Base-by-base conservation (phyloP, 306 rosid genomes). In the Cicer yamashitae region DNA sequence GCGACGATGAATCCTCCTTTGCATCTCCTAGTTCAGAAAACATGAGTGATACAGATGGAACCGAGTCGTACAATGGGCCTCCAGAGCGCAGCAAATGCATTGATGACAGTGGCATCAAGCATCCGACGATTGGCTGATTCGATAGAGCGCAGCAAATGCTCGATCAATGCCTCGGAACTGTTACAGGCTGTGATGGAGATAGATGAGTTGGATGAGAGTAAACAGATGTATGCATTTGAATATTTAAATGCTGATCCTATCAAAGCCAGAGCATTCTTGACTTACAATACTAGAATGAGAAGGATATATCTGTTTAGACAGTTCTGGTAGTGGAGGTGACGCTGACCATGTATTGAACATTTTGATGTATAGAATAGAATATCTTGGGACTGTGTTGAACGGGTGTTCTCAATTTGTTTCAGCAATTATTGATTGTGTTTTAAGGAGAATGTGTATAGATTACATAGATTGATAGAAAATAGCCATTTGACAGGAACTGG, bases 291-390 rank as follows among this genome's bases (percentile, higher is more conserved):
- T 41, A 85, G 86, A 17, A 89, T 88, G 93, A 84, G 96, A 83
- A 89, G 82, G 86, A 82, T 71, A 12, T 91, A 89, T 66, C 76
- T 91, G 70, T 91, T 86, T 81, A 87, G 82, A 60, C 92, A 76
- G 57, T 89, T 91, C 67, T 89, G 91, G 90, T 89, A 93, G 96
- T 88, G 96, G 93, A 88, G 87, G 82, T 88, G 80, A 83, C 52
- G 7, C 46, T 69, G 74, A 59, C 25, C 52, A 58, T 48, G 37
- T 51, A 69, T 62, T 40, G 43, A 57, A 69, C 58, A 58, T 81
- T 79, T 59, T 67, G 67, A 81, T 85, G 79, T 81, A 89, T 72
- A 77, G 84, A 46, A 89, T 72, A 77, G 84, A 46, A 39, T 80
- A 64, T 77, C 62, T 37, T 47, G 56, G 43, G 57, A 75, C 39